A percentile compares a stretch with the other conserved stretches of the same genome.
phyloP scores from a whole-genome alignment of 805 yeast species.

The Henningerozyma blattae region DNA sequence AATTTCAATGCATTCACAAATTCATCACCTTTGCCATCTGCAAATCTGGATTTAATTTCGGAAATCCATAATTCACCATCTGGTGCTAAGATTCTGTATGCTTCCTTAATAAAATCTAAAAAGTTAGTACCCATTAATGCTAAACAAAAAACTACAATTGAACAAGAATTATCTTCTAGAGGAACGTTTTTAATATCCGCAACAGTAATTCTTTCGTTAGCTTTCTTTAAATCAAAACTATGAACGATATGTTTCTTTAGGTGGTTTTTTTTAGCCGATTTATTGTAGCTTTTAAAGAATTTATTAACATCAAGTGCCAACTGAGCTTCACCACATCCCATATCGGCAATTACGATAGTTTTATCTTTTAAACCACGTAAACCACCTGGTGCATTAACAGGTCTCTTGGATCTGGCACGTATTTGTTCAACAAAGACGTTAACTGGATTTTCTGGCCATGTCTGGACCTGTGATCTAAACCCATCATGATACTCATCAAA shows the following conservation, averaged over 20 bases:
- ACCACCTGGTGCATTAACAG: constrained; percentile 94
- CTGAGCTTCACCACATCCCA: constrained; percentile 99
- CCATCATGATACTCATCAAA: constrained; percentile 95
- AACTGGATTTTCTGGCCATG: constrained; percentile 99
- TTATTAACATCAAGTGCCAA: constrained; percentile 55
- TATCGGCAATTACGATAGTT: constrained; percentile 79
- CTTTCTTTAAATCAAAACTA: constrained; percentile 83
- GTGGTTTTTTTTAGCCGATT: constrained; percentile 24
- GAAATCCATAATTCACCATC: constrained; percentile 96
- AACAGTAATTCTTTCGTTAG: constrained; percentile 86
- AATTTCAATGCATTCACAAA: constrained; percentile 69
- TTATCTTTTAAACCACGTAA: constrained; percentile 55
- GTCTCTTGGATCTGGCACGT: constrained; percentile 42
- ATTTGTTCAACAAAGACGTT: constrained; percentile 72
- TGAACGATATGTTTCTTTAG: constrained; percentile 53
- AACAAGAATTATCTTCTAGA: constrained; percentile 61
- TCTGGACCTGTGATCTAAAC: constrained; percentile 84
- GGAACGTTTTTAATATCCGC: constrained; percentile 94
- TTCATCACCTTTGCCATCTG: constrained; percentile 64
- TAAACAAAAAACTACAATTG: constrained; percentile 84
- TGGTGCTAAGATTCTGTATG: constrained; percentile 74
- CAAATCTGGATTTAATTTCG: constrained; percentile 86
- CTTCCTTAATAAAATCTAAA: constrained; percentile 83
- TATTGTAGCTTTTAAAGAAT: constrained; percentile 29
- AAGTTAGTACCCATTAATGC: constrained; percentile 97